Conservation (phyloP, 306 rosid genomes). For the Sicyos edulis region DNA sequence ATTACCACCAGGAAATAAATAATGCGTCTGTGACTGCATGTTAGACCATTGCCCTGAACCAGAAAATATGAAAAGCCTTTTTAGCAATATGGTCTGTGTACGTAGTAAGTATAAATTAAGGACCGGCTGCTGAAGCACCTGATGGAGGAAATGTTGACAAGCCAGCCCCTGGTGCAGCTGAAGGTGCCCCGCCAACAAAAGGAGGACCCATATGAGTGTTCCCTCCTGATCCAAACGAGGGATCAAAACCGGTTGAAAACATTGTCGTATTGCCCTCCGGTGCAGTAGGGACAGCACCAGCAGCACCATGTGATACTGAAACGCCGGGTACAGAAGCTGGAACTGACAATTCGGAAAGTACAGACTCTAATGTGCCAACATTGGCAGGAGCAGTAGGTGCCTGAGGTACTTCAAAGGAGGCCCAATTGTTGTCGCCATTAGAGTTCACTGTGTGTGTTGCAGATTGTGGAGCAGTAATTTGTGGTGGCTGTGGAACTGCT, state of each 20-base stretch:
- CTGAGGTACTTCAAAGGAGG: conserved; percentile 69
- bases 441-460: conserved; percentile 41
- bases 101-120: conserved; percentile 34
- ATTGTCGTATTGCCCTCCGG: conserved; percentile 29
- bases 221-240: conserved; percentile 39
- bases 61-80: conserved; percentile 20
- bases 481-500: conserved; percentile 63
- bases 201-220: conserved; percentile 27
- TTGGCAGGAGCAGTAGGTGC: conserved; percentile 45
- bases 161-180: conserved; percentile 33
- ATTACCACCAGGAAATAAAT: conserved; percentile 41
- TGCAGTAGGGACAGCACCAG: conserved; percentile 33
- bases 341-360: conserved; percentile 56
- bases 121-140: conserved; percentile 41
- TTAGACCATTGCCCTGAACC: conserved; percentile 54
- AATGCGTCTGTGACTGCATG: conserved; percentile 50
- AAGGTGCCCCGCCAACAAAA: conserved; percentile 32
- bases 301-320: too few species aligned
- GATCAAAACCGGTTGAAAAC: conserved; percentile 28
- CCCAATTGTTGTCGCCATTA: conserved; percentile 66
- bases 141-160: conserved; percentile 46
- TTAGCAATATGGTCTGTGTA: conserved; percentile 33
- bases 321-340: conserved; percentile 44
- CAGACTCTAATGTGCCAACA: conserved; percentile 60
- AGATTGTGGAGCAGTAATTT: conserved; percentile 45